phyloP scores from a whole-genome alignment of 805 yeast genomes.

The Lachancea kluyveri region DNA sequence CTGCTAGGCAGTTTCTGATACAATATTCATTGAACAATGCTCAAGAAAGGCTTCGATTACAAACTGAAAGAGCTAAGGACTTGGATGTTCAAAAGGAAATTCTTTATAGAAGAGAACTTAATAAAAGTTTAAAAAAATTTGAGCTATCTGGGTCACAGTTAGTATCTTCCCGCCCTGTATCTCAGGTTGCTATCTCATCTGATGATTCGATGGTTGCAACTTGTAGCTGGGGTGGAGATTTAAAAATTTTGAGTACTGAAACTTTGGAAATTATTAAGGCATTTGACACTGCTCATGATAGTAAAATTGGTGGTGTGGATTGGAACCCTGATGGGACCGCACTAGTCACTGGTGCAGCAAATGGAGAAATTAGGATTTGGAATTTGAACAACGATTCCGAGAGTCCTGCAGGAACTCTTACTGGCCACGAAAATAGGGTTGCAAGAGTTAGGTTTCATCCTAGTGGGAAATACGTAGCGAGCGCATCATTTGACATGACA shows the following conservation, averaged over 20 bases:
- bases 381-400: constrained; percentile 17
- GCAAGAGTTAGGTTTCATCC: constrained; percentile 64
- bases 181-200: constrained; percentile 45
- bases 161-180: constrained; percentile 62
- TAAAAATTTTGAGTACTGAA: constrained; percentile 42
- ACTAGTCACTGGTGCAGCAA: constrained; percentile 42
- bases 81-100: constrained; percentile 39
- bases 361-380: constrained; percentile 37
- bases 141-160: constrained; percentile 64
- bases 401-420: constrained; percentile 18
- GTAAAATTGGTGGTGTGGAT: constrained; percentile 64
- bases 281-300: constrained; percentile 35
- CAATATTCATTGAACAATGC: constrained; percentile 45
- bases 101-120: constrained; percentile 40
- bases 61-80: constrained; percentile 24
- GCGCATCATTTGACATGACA: constrained; percentile 77
- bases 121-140: constrained; percentile 28
- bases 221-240: constrained; percentile 81
- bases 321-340: constrained; percentile 43
- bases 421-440: constrained; percentile 52
- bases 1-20: constrained; percentile 48
- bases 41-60: constrained; percentile 33
- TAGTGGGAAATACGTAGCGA: constrained; percentile 44
- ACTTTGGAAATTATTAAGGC: constrained; percentile 29
- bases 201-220: constrained; percentile 41